Evolutionary conservation across 2,329 filamentous ascomycete genomes (phyloP).

Genomic region (Apiospora arundinis): DNA sequence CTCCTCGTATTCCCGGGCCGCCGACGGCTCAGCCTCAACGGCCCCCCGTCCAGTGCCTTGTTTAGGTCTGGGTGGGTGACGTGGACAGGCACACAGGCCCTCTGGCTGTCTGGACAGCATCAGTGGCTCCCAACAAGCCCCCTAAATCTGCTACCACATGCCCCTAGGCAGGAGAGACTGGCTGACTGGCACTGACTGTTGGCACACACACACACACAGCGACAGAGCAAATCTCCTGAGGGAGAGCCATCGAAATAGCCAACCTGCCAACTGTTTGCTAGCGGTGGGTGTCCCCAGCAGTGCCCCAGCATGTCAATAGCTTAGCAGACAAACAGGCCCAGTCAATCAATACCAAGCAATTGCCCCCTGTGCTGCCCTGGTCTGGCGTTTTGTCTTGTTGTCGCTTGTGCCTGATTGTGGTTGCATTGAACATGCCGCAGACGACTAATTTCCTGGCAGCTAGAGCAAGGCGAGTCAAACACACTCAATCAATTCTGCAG

Average conservation of each 20-base stretch:
- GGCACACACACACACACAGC: not conserved
- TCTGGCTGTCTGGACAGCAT: not conserved
- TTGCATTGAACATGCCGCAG: not conserved
- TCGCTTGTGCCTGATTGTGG: not conserved
- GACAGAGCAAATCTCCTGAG: not conserved
- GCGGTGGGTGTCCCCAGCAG: not conserved
- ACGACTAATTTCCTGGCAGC: not conserved
- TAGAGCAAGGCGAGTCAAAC: not conserved
- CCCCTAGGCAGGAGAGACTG: not conserved
- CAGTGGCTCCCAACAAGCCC: no score
- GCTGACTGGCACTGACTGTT: not conserved
- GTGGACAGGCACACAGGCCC: not conserved
- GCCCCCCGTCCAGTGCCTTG: constrained; percentile 3
- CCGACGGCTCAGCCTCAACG: constrained; percentile 17
- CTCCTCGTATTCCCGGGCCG: constrained; percentile 18
- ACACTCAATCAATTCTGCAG: not conserved
- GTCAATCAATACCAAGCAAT: constrained; percentile 5
- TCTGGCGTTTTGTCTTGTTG: not conserved
- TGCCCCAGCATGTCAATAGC: not conserved
- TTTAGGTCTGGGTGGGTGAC: constrained; percentile 1
- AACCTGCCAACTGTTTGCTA: not conserved
- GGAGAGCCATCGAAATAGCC: not conserved
- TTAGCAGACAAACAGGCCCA: not conserved
- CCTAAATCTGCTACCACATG: not conserved
- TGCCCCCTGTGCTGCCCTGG: not conserved